These are phyloP conservation scores for Elsinoe arachidis DNA, from an alignment of 2,329 filamentous ascomycete species.

Conservation along the genomic window DNA sequence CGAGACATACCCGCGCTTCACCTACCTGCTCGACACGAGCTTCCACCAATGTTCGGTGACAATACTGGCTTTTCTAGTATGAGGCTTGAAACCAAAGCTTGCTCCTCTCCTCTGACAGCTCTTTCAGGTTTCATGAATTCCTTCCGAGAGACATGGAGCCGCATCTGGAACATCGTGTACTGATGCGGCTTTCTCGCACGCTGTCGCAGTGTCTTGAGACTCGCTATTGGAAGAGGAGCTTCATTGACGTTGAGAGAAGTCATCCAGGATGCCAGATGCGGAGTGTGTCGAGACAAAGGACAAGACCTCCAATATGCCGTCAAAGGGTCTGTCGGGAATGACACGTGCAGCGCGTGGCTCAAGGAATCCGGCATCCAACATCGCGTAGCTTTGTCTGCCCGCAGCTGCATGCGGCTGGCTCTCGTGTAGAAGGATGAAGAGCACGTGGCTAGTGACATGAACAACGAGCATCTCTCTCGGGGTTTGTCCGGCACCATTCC, in stretches of 20 bases:
- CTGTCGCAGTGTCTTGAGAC: background rate
- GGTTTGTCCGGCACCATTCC: background rate
- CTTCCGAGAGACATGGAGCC: background rate
- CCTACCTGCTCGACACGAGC: background rate
- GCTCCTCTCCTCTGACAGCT: background rate
- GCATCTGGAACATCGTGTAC: background rate
- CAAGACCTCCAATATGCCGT: background rate
- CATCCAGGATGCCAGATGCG: background rate
- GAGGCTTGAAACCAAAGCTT: background rate
- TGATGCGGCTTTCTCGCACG: background rate
- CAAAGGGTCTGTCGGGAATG: background rate
- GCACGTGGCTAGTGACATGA: background rate
- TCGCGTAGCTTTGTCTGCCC: no score
- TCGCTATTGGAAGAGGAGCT: slow-evolving; percentile 3
- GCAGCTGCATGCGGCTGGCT: no score
- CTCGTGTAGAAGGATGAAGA: background rate
- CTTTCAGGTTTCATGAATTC: background rate
- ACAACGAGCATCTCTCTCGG: background rate
- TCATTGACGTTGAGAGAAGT: background rate
- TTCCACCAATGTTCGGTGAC: background rate
- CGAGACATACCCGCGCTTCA: slow-evolving; percentile 1
- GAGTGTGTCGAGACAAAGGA: background rate
- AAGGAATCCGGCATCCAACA: no score
- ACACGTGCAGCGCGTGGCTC: no score
- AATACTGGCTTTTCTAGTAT: background rate